These are phyloP conservation scores for Agroathelia rolfsii DNA, from an alignment of 1,284 basidiomycete species.

Conservation along the genomic window DNA sequence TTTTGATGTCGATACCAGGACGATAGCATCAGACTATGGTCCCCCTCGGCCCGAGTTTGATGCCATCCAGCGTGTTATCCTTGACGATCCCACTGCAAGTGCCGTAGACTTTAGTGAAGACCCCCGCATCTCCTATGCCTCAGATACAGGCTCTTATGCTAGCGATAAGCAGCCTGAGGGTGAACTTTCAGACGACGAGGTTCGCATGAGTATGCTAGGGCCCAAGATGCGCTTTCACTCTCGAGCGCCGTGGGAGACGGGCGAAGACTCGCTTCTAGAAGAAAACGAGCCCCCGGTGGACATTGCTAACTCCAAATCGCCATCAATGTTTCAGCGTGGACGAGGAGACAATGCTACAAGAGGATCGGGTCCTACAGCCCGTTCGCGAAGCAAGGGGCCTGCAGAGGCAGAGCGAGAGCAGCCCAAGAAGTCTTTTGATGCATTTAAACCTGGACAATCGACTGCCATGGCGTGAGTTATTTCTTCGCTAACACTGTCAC, in stretches of 20 bases:
- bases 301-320: slow-evolving; percentile 18
- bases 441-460: no score
- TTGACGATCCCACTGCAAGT: slow-evolving; percentile 40
- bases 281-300: slow-evolving; percentile 36
- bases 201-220: slow-evolving; percentile 58
- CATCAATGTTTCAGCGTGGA: slow-evolving; percentile 15
- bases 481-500: no score
- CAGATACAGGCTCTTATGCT: slow-evolving; percentile 16
- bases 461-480: no score
- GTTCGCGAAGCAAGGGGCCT: slow-evolving; percentile 2
- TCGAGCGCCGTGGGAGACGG: slow-evolving; percentile 70
- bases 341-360: no score
- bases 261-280: slow-evolving; percentile 34
- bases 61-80: slow-evolving; percentile 26
- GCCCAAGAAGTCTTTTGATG: no score
- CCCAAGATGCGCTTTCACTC: slow-evolving; percentile 75
- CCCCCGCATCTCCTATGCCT: slow-evolving; percentile 31
- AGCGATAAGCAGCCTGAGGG: slow-evolving; percentile 10
- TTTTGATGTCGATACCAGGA: slow-evolving; percentile 17
- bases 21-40: no score
- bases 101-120: slow-evolving; percentile 55
- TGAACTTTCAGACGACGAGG: slow-evolving; percentile 14
- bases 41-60: no score
- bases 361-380: slow-evolving; percentile 9
- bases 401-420: no score